phyloP scores from a whole-genome alignment of 371 early-diverging fungal species.

The Mucor saturninus region DNA sequence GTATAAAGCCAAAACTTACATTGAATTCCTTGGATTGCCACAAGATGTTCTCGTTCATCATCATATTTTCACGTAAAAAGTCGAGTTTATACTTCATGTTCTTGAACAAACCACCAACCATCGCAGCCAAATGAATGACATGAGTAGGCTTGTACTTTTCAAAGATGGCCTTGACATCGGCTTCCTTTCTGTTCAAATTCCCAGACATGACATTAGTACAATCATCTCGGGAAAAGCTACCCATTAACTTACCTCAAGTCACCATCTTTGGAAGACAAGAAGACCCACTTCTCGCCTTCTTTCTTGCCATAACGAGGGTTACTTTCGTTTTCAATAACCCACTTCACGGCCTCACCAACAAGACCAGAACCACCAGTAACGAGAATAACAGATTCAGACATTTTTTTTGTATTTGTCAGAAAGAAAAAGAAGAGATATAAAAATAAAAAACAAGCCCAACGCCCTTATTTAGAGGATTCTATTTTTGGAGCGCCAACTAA shows the following conservation, averaged over 20 bases:
- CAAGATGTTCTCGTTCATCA: conserved; percentile 85
- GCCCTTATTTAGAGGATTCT: neutral
- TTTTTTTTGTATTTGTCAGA: conserved; percentile 9
- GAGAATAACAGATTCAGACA: conserved; percentile 56
- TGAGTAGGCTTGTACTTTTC: conserved; percentile 82
- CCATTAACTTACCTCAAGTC: conserved; percentile 71
- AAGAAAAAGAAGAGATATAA: neutral
- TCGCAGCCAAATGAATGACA: conserved; percentile 86
- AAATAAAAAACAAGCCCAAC: neutral
- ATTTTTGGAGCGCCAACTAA: conserved; percentile 2
- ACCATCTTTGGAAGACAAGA: conserved; percentile 79
- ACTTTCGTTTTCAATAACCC: conserved; percentile 68
- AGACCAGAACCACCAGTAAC: conserved; percentile 85
- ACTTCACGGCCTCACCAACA: conserved; percentile 81
- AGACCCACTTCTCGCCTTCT: conserved; percentile 79
- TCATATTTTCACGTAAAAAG: conserved; percentile 79
- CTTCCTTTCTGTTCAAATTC: conserved; percentile 55
- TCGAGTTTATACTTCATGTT: conserved; percentile 87
- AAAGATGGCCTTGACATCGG: conserved; percentile 70
- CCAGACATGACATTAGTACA: neutral
- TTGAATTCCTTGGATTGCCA: conserved; percentile 67
- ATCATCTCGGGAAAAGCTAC: neutral
- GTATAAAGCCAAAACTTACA: conserved; percentile 41
- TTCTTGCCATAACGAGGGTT: conserved; percentile 65
- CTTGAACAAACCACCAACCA: conserved; percentile 87